A percentile compares a stretch with the other conserved stretches of the same genome.
Evolutionary conservation across 2,329 filamentous ascomycete species (phyloP).

Genomic region (Pyrenochaeta sp.): DNA sequence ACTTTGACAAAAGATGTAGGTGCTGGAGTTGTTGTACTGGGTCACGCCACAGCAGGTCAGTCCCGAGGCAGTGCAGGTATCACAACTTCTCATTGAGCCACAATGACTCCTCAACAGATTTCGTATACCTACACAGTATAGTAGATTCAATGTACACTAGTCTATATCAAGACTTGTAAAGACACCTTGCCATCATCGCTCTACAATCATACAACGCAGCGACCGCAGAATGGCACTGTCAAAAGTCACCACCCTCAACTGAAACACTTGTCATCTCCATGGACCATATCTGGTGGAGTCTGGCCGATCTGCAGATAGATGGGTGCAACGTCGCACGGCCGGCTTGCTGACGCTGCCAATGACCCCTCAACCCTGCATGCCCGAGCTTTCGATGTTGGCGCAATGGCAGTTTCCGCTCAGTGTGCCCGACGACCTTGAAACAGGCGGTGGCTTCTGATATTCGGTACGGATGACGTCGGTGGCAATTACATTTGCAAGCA

Average conservation of each 20-base stretch:
- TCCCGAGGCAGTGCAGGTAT: conserved; percentile 24
- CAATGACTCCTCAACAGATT: not conserved
- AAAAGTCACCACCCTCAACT: conserved; percentile 5
- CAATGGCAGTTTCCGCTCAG: conserved; percentile 5
- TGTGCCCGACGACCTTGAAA: conserved; percentile 13
- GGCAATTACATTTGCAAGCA: conserved; percentile 7
- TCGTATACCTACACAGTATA: not conserved
- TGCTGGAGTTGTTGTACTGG: conserved; percentile 12
- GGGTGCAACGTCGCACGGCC: conserved; percentile 32
- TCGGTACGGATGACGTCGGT: conserved; percentile 15
- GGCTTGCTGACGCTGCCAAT: conserved; percentile 23
- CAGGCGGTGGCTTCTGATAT: conserved; percentile 8
- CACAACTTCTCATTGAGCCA: conserved; percentile 19
- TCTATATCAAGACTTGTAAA: not conserved
- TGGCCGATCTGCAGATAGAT: conserved; percentile 25
- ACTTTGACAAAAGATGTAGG: conserved; percentile 27
- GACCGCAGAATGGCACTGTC: not conserved
- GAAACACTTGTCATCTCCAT: conserved; percentile 21
- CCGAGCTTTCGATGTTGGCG: conserved; percentile 11
- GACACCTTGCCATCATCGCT: not conserved
- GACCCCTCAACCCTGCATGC: conserved; percentile 12
- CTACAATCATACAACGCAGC: not conserved
- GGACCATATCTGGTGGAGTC: conserved; percentile 16
- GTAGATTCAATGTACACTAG: not conserved
- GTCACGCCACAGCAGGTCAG: conserved; percentile 23